Evolutionary conservation across 78 protist species (phyloP).

Genomic region (Planoprotostelium fungivorum): DNA sequence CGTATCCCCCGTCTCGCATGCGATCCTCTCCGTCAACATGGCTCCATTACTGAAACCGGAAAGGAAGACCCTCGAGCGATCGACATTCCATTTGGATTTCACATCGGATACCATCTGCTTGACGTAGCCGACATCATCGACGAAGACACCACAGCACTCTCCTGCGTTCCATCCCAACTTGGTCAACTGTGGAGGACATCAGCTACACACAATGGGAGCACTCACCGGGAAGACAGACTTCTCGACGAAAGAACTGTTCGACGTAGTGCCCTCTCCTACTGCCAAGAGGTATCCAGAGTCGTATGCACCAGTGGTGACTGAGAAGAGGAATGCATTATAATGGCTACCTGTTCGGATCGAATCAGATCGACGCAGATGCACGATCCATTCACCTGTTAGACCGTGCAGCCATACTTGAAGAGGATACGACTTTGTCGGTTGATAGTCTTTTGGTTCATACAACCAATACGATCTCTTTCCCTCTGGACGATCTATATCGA

Average conservation of each 20-base stretch:
- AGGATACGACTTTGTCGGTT: background rate
- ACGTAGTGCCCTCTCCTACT: background rate
- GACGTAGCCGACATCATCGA: background rate
- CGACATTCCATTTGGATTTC: background rate
- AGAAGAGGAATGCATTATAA: background rate
- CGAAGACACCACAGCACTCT: background rate
- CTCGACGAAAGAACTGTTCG: background rate
- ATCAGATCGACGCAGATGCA: background rate
- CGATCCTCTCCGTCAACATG: background rate
- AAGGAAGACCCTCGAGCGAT: background rate
- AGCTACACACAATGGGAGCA: background rate
- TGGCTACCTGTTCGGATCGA: background rate
- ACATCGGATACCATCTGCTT: background rate
- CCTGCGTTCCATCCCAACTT: background rate
- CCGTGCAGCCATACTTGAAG: background rate
- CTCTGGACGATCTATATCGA: background rate
- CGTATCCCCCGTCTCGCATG: background rate
- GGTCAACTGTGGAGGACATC: background rate
- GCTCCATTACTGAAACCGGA: background rate
- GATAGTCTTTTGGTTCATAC: background rate
- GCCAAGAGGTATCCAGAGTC: background rate
- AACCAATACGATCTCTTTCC: background rate
- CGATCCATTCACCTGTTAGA: background rate
- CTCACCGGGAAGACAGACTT: background rate
- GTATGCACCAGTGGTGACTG: background rate